Base-by-base conservation (phyloP, 805 yeast genomes). In the Kodamaea hsintzibuensis region DNA sequence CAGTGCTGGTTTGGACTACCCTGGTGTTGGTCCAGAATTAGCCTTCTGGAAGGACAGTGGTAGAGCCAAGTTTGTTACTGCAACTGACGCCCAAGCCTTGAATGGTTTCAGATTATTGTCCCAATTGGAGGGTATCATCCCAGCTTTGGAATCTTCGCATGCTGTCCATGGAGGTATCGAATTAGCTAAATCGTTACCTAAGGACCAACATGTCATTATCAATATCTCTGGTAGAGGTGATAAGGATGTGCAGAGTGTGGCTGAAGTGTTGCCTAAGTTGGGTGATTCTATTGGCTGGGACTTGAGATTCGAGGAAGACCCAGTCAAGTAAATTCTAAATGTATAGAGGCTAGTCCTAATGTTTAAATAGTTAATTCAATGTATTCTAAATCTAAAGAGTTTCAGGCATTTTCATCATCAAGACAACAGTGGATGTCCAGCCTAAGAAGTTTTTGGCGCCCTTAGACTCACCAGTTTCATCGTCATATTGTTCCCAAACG, bases 21-120 rank as follows among this genome's bases (percentile, higher is more conserved):
- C 99, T 22, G 99, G 98, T 73, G 99, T 95, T 47, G 99, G 99
- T 45, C 99, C 99, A 33, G 98, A 95, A 74, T 80, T 95, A 62
- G 96, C 98, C 1, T 83, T 81, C 69, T 95, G 98, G 98, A 93
- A 93, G 72, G 86, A 87, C 52, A 86, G 88, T 57, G 98, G 98
- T 25, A 85, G 99, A 66, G 99, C 96, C 7, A 78, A 87, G 53
- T 95, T 93, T 67, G 72, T 86, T 47, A 96, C 97, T 46, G 98
- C 96, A 53, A 89, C 96, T 35, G 97, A 95, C 72, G 91, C 96
- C n/a, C 85, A 95, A 68, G 98, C 98, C 30, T 78, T 95, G 60
- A 81, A 83, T 59, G 99, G 99, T 16, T 95, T 95, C 83, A 86
- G 85, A 62, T 74, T 89, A 47, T 78, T 95, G 58, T 88, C 96